Evolutionary conservation across 2,329 filamentous ascomycete species (phyloP), one percentile per base, ranked within the genome.

Genomic region (Bertia moriformis): DNA sequence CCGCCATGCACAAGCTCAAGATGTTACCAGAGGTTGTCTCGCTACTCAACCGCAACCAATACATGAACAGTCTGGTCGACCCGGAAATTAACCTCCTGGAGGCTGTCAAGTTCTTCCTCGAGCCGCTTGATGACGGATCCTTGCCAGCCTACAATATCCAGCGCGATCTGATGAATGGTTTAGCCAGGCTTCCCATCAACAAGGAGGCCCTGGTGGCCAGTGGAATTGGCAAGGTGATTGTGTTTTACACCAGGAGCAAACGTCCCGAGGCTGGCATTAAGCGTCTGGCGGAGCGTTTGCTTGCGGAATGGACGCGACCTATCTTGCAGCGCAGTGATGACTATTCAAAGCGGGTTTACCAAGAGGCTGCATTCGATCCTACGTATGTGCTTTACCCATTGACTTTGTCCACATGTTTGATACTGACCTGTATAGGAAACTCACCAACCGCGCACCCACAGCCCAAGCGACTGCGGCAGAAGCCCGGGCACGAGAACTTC

Each of bases 61-160:
- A 89, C 19, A 84, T 83, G 52, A 71, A 85, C 48, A 82, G 83
- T 19, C 78, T 96, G 38, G 77, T 95, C 30, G 89, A 95, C 48
- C 89, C 89, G 0, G 91, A 98, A 53, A 93, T 83, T 53, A 95
- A 96, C 62, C 82, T 98, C 45, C 66, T 98, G 29, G 86, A 93
- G 59, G 84, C 88, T 13, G 86, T 98, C 52, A 87, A 89, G 54
- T 96, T 93, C 70, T 96, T 96, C 69, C 73, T 98, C 17, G 91
- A 98, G 56, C 91, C 91, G 1, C 71, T 96, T 36, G 87, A 89
- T 50, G 89, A 96, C 54, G 91, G 89, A 41, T 89, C 85, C 43
- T 71, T 98, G 38, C 91, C 91, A 0, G 89, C 91, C 19, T 98
- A 95, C 63, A 91, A 91, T 55, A 96, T 98, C 48, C 91, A 98